phyloP scores from a whole-genome alignment of 768 basidiomycete genomes.

The Pisolithus orientalis region DNA sequence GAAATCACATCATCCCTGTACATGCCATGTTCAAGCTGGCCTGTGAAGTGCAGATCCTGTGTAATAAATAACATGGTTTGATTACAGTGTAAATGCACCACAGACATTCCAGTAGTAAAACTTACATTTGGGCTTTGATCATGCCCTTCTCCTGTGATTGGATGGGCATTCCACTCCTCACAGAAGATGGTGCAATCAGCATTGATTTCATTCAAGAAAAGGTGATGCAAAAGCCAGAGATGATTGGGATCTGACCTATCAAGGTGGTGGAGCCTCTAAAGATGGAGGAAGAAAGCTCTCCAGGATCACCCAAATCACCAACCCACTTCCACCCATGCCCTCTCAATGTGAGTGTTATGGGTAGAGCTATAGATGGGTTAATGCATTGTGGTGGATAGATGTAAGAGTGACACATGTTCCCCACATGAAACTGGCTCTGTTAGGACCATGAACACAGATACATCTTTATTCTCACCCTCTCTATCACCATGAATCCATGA shows the following conservation, averaged over 20 bases:
- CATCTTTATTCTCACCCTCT: constrained; percentile 30
- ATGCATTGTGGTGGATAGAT: not conserved
- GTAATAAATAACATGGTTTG: not conserved
- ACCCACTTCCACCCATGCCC: constrained; percentile 23
- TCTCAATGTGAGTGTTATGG: constrained; percentile 22
- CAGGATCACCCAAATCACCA: constrained; percentile 16
- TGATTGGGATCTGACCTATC: too few relatives aligned
- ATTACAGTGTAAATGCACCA: not conserved
- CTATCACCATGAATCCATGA: constrained; percentile 29
- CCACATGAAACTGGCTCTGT: constrained; percentile 26
- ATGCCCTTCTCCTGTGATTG: constrained; percentile 6
- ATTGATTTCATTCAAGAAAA: constrained; percentile 11
- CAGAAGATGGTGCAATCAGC: constrained; percentile 10
- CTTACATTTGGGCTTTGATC: constrained; percentile 11
- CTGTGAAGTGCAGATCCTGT: constrained; percentile 2
- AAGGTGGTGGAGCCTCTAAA: constrained; percentile 8
- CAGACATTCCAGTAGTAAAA: not conserved
- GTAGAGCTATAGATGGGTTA: constrained; percentile 10
- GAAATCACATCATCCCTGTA: constrained; percentile 2
- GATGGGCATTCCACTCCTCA: constrained; percentile 15
- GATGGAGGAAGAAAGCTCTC: constrained; percentile 16
- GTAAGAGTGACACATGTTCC: constrained; percentile 9
- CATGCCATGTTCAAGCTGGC: constrained; percentile 3
- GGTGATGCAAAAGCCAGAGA: not conserved
- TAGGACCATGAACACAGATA: constrained; percentile 30